Evolutionary conservation across 192 early-diverging fungal species (phyloP), one percentile per base, ranked within the genome.

Genomic region (Dimargaris xerosporica): DNA sequence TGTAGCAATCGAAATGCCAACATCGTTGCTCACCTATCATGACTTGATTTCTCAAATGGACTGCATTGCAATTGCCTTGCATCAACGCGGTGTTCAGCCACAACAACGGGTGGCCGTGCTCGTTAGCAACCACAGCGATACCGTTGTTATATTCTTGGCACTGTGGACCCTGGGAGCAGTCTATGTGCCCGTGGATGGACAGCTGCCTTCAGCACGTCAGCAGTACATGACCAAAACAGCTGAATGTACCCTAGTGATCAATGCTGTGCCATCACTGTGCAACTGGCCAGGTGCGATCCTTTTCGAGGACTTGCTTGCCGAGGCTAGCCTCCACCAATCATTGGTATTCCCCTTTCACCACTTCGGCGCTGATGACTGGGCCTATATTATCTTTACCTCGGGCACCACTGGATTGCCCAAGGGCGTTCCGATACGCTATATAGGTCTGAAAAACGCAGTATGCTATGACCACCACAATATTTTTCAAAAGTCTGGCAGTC

Each of bases 331-430:
- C 6, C 6, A 51, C 50, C 19, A 51, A 51, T 6, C 13, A 7
- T n/a, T 51, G 50, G 11, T 6, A n/a, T n/a, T n/a, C n/a, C n/a
- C n/a, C n/a, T n/a, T n/a, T n/a, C 43, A 43, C 1, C 13, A 0
- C 4, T 41, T 25, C 25, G 7, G 43, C 13, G 16, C 58, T 21
- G 0, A 41, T 12, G 58, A 43, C 12, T 16, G 16, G 41, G 58
- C 58, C 12, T 60, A 60, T 21, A 60, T 60, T 21, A 39, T 60
- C n/a, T 60, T 65, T 26, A 68, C 71, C 64, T 72, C 71, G 52
- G 68, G 68, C 19, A 70, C 71, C 0, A 72, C 71, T 23, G 71
- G 71, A 10, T 54, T 42, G 26, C 71, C 71, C 26, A 72, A 72
- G 47, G 67, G 67, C 17, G 62, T 70, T 0, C 29, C 65, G 30